Evolutionary conservation across 768 basidiomycete genomes (phyloP).

Genomic region (Leucosporidium scottii): DNA sequence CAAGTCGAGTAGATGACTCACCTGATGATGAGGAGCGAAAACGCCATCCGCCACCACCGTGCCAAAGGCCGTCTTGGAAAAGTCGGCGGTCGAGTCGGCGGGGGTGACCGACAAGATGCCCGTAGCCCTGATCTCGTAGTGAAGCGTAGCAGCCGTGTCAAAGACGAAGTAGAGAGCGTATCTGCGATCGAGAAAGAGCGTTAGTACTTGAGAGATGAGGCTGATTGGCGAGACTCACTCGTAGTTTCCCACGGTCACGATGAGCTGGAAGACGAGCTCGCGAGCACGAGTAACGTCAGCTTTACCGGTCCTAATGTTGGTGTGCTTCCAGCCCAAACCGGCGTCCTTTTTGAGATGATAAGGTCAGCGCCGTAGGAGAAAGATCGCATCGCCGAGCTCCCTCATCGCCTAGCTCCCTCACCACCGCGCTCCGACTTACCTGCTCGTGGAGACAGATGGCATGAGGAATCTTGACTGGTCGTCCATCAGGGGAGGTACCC

Average conservation of each 20-base stretch:
- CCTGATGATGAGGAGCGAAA: constrained; percentile 14
- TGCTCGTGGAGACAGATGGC: constrained; percentile 39
- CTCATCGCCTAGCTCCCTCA: no score
- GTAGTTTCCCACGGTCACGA: constrained; percentile 41
- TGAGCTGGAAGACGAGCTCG: constrained; percentile 38
- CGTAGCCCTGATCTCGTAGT: constrained; percentile 10
- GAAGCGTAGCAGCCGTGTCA: not conserved
- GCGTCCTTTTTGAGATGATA: constrained; percentile 32
- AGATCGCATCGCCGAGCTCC: no score
- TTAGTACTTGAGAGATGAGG: constrained; percentile 8
- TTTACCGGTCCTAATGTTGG: constrained; percentile 38
- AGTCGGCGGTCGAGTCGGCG: not conserved
- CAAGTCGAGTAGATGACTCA: no score
- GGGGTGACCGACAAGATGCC: constrained; percentile 11
- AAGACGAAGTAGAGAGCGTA: constrained; percentile 12
- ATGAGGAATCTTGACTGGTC: constrained; percentile 26
- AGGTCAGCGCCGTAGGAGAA: no score
- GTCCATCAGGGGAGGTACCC: constrained; percentile 24
- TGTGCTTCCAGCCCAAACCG: constrained; percentile 41
- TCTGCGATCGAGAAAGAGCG: constrained; percentile 2
- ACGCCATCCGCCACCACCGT: constrained; percentile 5
- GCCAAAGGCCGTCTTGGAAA: not conserved
- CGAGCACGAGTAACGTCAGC: constrained; percentile 36
- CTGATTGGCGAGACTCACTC: constrained; percentile 8
- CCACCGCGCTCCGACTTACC: not conserved